Conservation (phyloP, 441 rosid species). For the Populus hybrid region DNA sequence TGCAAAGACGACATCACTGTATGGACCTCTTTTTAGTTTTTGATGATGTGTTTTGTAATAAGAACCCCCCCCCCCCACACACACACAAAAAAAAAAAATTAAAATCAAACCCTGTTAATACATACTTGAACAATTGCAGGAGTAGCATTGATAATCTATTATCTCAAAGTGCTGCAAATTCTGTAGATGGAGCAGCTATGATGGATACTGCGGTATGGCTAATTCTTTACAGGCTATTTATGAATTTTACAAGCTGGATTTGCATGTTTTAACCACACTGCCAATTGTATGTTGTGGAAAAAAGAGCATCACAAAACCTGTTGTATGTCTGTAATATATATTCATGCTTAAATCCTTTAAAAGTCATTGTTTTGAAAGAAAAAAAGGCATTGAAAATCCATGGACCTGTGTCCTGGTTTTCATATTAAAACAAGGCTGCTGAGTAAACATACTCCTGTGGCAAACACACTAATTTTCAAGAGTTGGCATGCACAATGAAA, state of each 20-base stretch:
- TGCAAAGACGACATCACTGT: conserved; percentile 41
- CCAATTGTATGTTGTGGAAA: neutral
- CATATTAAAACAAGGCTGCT: neutral
- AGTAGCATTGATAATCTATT: conserved; percentile 34
- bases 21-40: conserved; percentile 20
- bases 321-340: neutral
- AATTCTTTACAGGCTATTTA: conserved; percentile 7
- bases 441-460: neutral
- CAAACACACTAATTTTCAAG: neutral
- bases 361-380: neutral
- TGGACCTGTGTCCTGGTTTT: neutral
- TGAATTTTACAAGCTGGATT: neutral
- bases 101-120: neutral
- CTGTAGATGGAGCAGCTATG: conserved; percentile 44
- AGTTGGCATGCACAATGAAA: neutral
- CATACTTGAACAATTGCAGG: conserved; percentile 34
- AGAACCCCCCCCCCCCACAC: too few species aligned
- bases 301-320: neutral
- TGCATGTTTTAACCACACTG: neutral
- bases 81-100: too few species aligned
- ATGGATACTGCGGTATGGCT: conserved; percentile 59
- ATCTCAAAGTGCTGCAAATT: conserved; percentile 41
- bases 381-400: neutral
- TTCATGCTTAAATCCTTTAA: neutral
- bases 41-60: neutral